A percentile compares a stretch with the other conserved stretches of the same genome.
phyloP scores from a whole-genome alignment of 352 stramenopile species.

The Phytophthora idaei region DNA sequence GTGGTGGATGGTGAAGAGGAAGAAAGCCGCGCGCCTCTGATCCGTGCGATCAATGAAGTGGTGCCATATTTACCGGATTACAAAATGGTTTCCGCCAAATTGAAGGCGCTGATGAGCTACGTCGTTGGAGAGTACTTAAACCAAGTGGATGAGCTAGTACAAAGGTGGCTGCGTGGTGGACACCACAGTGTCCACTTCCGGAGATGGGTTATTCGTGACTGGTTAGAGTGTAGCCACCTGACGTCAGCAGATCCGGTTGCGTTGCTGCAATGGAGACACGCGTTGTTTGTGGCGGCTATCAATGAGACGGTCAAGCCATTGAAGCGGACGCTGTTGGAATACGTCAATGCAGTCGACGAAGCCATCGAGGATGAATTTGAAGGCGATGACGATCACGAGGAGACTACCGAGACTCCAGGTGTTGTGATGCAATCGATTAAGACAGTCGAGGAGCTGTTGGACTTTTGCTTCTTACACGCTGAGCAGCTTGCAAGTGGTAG shows the following conservation, averaged over 20 bases:
- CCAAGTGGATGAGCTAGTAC: conserved; percentile 33
- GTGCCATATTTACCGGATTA: conserved; percentile 61
- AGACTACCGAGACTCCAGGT: not conserved
- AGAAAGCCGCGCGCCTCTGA: conserved; percentile 3
- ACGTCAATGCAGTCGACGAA: conserved; percentile 30
- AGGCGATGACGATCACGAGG: not conserved
- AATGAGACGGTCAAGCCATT: conserved; percentile 36
- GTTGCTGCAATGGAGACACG: conserved; percentile 43
- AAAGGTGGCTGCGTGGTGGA: conserved; percentile 37
- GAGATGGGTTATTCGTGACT: conserved; percentile 43
- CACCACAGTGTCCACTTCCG: conserved; percentile 28
- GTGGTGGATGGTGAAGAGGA: not conserved
- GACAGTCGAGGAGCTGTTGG: conserved; percentile 40
- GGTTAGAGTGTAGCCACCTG: conserved; percentile 31
- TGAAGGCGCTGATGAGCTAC: conserved; percentile 43
- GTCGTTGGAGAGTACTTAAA: conserved; percentile 26
- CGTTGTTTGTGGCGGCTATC: conserved; percentile 39
- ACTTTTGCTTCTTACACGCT: conserved; percentile 49
- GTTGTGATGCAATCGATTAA: conserved; percentile 5
- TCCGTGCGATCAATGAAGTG: conserved; percentile 35
- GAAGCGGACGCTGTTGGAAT: conserved; percentile 32
- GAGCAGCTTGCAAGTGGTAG: conserved; percentile 38
- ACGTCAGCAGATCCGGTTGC: conserved; percentile 6
- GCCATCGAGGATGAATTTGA: conserved; percentile 5
- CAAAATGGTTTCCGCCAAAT: conserved; percentile 32